A percentile compares a stretch with the other conserved stretches of the same genome.
Evolutionary conservation across 2,329 filamentous ascomycete species (phyloP).

Genomic region (Hypoxylon sp.): DNA sequence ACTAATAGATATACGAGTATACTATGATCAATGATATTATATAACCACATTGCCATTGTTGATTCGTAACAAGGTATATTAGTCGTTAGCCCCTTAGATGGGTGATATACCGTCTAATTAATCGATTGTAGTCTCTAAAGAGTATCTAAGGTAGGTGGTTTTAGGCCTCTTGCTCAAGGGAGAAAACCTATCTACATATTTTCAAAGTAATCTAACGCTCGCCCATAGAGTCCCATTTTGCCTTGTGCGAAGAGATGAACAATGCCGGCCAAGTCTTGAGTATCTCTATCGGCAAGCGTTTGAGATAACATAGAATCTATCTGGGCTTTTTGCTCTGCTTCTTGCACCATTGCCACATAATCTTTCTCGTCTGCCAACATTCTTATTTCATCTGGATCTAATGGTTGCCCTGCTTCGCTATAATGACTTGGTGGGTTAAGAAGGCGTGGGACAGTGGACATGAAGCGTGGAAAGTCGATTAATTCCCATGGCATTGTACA

Average conservation of each 20-base stretch:
- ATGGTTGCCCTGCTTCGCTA: background rate
- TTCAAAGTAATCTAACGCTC: slow-evolving; percentile 1
- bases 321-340: background rate
- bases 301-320: background rate
- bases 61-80: too few relatives aligned
- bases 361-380: background rate
- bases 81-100: too few relatives aligned
- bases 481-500: background rate
- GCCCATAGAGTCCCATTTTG: slow-evolving; percentile 1
- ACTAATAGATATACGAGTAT: too few relatives aligned
- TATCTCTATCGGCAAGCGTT: slow-evolving; percentile 2
- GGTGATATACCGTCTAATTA: too few relatives aligned
- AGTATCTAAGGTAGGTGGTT: too few relatives aligned
- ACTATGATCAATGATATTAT: too few relatives aligned
- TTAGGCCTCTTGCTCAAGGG: too few relatives aligned
- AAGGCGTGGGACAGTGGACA: background rate
- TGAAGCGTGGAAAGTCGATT: background rate
- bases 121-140: too few relatives aligned
- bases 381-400: background rate
- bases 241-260: background rate
- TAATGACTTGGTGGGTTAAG: background rate
- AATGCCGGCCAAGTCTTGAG: slow-evolving; percentile 1
- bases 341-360: slow-evolving; percentile 1
- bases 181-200: background rate
- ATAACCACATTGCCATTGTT: too few relatives aligned